Conservation (phyloP, 2,329 filamentous ascomycete genomes). For the Phoma sp. region DNA sequence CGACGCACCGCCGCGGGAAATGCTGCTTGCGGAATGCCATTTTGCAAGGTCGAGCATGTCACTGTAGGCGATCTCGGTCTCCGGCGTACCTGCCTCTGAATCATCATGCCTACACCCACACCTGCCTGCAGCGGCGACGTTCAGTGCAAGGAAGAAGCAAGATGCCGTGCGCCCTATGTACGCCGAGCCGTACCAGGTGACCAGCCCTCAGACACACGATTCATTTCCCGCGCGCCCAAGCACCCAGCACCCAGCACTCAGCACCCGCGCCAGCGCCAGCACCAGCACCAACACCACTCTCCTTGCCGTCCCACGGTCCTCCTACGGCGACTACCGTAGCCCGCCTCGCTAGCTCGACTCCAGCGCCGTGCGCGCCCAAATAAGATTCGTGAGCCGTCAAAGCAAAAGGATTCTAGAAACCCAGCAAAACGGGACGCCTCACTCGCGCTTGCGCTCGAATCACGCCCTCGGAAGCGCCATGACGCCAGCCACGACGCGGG, state of each 20-base stretch:
- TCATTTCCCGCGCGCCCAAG: background rate
- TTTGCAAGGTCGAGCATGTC: conserved; percentile 1
- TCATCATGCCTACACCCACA: background rate
- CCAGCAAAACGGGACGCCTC: conserved; percentile 10
- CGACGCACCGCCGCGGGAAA: conserved; percentile 8
- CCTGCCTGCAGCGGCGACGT: conserved; percentile 3
- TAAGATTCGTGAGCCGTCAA: conserved; percentile 8
- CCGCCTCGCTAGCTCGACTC: conserved; percentile 3
- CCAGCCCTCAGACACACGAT: background rate
- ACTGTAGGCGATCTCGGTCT: conserved; percentile 7
- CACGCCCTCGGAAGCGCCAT: background rate
- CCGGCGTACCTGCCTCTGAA: conserved; percentile 9
- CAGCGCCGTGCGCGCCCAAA: background rate
- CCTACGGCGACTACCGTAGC: conserved; percentile 13
- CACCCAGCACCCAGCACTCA: background rate
- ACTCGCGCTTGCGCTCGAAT: background rate
- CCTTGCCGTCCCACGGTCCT: conserved; percentile 3
- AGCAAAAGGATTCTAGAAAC: conserved; percentile 1
- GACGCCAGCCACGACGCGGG: conserved; percentile 9
- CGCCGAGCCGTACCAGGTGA: conserved; percentile 1
- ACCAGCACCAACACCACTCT: background rate
- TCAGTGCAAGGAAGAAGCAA: conserved; percentile 1
- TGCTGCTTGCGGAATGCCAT: conserved; percentile 11
- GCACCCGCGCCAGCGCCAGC: background rate
- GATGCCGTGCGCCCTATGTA: conserved; percentile 12